Evolutionary conservation across 2,329 filamentous ascomycete genomes (phyloP).

Genomic region (Talaromyces sp.): DNA sequence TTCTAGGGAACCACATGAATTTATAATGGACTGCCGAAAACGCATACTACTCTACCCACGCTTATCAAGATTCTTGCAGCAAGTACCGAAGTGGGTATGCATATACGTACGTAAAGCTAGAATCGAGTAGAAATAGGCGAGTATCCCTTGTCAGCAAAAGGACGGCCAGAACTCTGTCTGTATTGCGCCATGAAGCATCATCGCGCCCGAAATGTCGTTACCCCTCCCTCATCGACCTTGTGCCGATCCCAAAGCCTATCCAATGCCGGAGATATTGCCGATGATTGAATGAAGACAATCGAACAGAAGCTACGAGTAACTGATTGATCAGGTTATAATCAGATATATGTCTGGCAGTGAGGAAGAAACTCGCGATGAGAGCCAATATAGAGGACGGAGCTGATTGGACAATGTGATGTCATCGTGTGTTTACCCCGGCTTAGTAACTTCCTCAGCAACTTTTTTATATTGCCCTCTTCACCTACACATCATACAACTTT

Average conservation of each 20-base stretch:
- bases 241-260: too few species aligned
- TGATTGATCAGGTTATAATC: background rate
- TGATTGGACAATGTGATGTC: conserved; percentile 1
- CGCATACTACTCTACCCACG: background rate
- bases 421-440: background rate
- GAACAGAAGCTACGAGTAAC: background rate
- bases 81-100: background rate
- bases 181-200: conserved; percentile 7
- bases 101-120: too few species aligned
- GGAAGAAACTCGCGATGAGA: background rate
- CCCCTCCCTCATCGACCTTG: background rate
- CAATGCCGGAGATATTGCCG: background rate
- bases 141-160: background rate
- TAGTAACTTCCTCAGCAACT: background rate
- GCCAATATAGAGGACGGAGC: too few species aligned
- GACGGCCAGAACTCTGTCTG: too few species aligned
- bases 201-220: background rate
- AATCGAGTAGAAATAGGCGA: background rate
- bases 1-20: background rate
- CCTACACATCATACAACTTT: background rate
- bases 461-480: background rate
- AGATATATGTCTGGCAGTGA: background rate
- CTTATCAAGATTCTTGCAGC: background rate
- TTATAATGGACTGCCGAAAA: background rate
- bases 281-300: background rate